These are phyloP conservation scores for Didymosphaeria variabile DNA, from an alignment of 2,329 filamentous ascomycete genomes.

Conservation along the genomic window DNA sequence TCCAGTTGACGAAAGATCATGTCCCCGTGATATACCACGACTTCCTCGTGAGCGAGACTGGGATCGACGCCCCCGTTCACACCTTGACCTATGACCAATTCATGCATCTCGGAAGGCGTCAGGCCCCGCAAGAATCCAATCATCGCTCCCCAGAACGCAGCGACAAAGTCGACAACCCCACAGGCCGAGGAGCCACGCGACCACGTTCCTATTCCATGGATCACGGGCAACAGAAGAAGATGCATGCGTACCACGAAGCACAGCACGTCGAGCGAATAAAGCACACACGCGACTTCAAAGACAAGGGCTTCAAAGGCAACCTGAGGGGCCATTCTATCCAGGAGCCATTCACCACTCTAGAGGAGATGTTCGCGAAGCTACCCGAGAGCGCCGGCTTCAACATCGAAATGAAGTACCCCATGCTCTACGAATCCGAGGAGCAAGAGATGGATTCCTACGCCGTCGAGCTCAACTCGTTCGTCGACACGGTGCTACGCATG, in stretches of 20 bases:
- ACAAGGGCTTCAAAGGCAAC: conserved; percentile 95
- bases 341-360: conserved; percentile 91
- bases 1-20: conserved; percentile 98
- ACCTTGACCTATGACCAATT: conserved; percentile 96
- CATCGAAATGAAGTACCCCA: conserved; percentile 99
- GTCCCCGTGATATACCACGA: conserved; percentile 99
- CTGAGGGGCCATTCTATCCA: conserved; percentile 94
- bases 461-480: conserved; percentile 94
- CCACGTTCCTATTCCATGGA: conserved; percentile 69
- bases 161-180: conserved; percentile 21
- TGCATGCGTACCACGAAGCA: conserved; percentile 54
- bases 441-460: conserved; percentile 97
- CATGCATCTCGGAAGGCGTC: conserved; percentile 78
- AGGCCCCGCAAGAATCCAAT: conserved; percentile 57
- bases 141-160: conserved; percentile 55
- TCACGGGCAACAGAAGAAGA: conserved; percentile 51
- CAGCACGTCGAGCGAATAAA: conserved; percentile 88
- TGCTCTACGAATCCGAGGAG: conserved; percentile 94
- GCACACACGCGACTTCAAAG: conserved; percentile 93
- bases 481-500: conserved; percentile 88
- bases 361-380: conserved; percentile 88
- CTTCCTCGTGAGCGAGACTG: conserved; percentile 96
- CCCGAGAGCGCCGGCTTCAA: conserved; percentile 91
- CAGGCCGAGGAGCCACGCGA: conserved; percentile 34
- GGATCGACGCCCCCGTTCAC: conserved; percentile 95